Evolutionary conservation across 495 filamentous ascomycete species (phyloP), one percentile per base, ranked within the genome.

Genomic region (Aspergillus kassunensis): DNA sequence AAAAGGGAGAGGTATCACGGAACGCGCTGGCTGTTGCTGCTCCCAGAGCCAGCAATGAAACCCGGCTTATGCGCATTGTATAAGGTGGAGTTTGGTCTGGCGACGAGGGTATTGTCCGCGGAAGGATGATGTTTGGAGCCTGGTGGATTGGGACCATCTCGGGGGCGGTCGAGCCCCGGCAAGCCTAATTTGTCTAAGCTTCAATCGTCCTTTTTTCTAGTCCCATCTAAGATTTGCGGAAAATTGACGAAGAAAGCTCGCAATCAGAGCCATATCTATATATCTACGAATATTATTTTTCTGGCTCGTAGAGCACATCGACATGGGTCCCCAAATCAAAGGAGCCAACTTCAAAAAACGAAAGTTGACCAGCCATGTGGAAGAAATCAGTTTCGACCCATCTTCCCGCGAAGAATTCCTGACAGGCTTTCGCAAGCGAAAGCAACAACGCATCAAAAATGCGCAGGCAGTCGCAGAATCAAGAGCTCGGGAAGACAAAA

Each of bases 341-440:
- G 41, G 41, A 27, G 41, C 41, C n/a, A 73, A 80, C 13, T 59
- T 73, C n/a, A 91, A 88, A 67, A 81, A 77, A 57, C 74, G 87
- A 46, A 90, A 88, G 68, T 41, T 62, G 23, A 62, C 64, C n/a
- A 70, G 76, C 48, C 71, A 77, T 33, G 72, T 87, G 47, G 87
- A 87, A 57, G 88, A 91, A 62, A 85, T 98, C 68, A 83, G 75
- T 35, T 97, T 97, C 70, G 92, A 97, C 71, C 61, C 74, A 41
- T 73, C 75, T 39, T 85, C 85, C 35, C 83, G 93, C 43, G 76
- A 83, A 55, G 87, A 97, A 55, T 98, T 88, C 59, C 79, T 98
- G 31, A 95, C 89, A 6, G 93, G 93, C 4, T 98, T 98, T 71
- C 92, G 90, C 73, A 97, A 96, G 77, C 86, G 93, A 64, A 98